Evolutionary conservation across 176 grass and related monocot species (phyloP).

Genomic region (Aegilops umbellulata): DNA sequence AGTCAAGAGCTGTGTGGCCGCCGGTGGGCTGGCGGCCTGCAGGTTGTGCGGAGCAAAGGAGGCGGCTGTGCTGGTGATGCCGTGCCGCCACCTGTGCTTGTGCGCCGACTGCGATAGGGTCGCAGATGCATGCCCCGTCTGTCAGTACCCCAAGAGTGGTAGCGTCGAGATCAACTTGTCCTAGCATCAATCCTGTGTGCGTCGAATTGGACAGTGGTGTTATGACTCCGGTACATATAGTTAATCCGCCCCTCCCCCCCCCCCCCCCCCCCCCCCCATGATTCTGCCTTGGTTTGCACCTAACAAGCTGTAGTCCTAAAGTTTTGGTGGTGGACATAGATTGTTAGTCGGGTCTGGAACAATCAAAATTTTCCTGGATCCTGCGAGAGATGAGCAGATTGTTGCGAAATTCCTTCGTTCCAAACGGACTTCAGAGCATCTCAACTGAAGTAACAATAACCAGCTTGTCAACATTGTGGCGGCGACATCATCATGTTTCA

Average conservation of each 20-base stretch:
- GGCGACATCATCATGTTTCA: neutral
- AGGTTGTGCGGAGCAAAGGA: slow-evolving; percentile 29
- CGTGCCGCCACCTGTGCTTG: slow-evolving; percentile 65
- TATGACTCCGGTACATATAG: slow-evolving; percentile 18
- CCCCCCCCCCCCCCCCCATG: neutral
- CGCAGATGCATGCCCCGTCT: slow-evolving; percentile 41
- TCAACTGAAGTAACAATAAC: neutral
- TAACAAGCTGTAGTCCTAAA: neutral
- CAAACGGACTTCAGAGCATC: neutral
- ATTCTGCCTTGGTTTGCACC: neutral
- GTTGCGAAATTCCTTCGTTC: neutral
- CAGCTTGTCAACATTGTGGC: neutral
- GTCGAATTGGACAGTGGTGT: neutral
- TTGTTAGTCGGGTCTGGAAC: neutral
- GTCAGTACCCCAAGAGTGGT: slow-evolving; percentile 43
- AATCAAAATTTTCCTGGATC: neutral
- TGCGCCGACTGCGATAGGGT: slow-evolving; percentile 41
- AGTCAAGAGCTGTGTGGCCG: neutral
- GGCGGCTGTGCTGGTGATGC: slow-evolving; percentile 49
- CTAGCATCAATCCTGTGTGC: slow-evolving; percentile 1
- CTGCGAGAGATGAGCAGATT: no score
- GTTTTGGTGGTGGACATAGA: neutral
- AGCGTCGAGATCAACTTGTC: slow-evolving; percentile 52
- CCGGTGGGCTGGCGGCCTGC: slow-evolving; percentile 16
- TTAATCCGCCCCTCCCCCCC: neutral